Conservation (phyloP, 2,329 filamentous ascomycete genomes). For the Aspergillus flavus region DNA sequence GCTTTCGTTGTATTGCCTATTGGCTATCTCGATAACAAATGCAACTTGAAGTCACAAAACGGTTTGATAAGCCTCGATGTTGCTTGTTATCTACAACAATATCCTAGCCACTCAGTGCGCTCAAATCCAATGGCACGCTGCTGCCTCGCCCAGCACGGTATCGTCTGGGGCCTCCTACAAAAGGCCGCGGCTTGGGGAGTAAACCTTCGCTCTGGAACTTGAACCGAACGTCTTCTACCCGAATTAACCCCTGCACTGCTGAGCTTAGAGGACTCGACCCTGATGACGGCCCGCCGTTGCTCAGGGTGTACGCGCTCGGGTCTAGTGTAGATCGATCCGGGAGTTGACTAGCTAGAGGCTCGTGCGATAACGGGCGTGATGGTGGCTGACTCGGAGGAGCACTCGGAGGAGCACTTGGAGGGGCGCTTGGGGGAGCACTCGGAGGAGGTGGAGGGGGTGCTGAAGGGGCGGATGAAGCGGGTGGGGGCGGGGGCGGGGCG, state of each 20-base stretch:
- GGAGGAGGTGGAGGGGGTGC: conserved; percentile 51
- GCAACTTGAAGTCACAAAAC: background rate
- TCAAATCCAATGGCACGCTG: conserved; percentile 88
- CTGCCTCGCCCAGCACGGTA: conserved; percentile 92
- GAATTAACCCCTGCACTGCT: conserved; percentile 40
- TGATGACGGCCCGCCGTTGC: conserved; percentile 57
- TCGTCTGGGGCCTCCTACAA: conserved; percentile 70
- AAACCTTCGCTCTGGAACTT: conserved; percentile 81
- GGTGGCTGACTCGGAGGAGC: conserved; percentile 35
- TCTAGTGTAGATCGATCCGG: conserved; percentile 68
- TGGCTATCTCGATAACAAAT: conserved; percentile 3
- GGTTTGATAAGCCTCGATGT: background rate
- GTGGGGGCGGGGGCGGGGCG: conserved; percentile 45
- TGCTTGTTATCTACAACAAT: background rate
- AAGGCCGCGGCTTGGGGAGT: conserved; percentile 83
- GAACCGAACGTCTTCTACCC: conserved; percentile 79
- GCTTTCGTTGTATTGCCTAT: conserved; percentile 6
- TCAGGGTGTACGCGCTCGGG: conserved; percentile 74
- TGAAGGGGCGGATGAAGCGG: conserved; percentile 38
- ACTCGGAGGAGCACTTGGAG: conserved; percentile 41
- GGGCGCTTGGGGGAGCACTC: conserved; percentile 48
- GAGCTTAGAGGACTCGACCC: conserved; percentile 29
- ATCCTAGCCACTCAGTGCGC: conserved; percentile 36
- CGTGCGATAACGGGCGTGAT: conserved; percentile 46
- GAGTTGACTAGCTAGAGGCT: conserved; percentile 40